Evolutionary conservation across 495 filamentous ascomycete genomes (phyloP), one percentile per base, ranked within the genome.

Genomic region (Wilcoxina mikolae): DNA sequence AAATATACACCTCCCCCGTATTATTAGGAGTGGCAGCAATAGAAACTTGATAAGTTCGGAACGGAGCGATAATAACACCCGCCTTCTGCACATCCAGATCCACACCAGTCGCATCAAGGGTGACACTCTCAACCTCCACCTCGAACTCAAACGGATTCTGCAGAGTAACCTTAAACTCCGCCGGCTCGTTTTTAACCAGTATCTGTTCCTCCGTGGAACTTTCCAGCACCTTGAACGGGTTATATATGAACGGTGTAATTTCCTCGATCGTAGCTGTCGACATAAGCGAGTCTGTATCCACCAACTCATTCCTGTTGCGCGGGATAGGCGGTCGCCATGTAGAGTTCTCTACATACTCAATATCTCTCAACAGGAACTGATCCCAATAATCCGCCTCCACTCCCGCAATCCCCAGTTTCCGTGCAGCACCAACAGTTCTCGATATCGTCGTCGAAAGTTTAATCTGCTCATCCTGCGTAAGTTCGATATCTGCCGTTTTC

Each of bases 141-240:
- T 95, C 87, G 60, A 95, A 84, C 50, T 95, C 89, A 64, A 85
- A 95, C 1, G 87, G 85, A 61, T 98, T 98, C 61, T 96, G 93
- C 3, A 98, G 72, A 5, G 81, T 85, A 26, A 96, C 74, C 62
- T 73, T 75, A 67, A 94, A 95, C 2, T 74, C 75, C 2, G 83
- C 80, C 58, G 73, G 67, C 65, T 96, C 90, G 25, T 80, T 80
- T 3, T 85, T 78, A 54, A 94, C 80, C 44, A 94, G 71, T 12
- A 87, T 71, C 55, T 72, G 71, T 56, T 91, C 83, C 11, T 77
- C 69, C 17, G 72, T 68, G 41, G 70, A 73, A 5, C 67, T 66
- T 51, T 78, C 79, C 12, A 23, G n/a, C 22, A 28, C 25, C 23
- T 29, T 27, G 46, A 49, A 94, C 0, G 90, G 84, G 60, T 94